Percentiles rank a stretch among this genome's conserved stretches.
Conservation (phyloP, 2,329 filamentous ascomycete species). For the Aquanectria penicillioides region DNA sequence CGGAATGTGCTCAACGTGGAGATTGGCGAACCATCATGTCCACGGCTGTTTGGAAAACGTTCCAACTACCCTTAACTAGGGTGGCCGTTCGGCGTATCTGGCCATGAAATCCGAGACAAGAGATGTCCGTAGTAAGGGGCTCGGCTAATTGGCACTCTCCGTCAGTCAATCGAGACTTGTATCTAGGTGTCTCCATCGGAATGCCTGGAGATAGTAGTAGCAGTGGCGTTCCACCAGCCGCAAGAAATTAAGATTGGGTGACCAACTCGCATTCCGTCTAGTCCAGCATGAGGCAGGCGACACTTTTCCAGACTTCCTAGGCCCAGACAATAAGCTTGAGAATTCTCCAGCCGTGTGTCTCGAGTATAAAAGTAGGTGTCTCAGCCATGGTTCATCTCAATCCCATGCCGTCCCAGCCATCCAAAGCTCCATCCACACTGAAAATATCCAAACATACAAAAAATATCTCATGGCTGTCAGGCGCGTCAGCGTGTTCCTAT, state of each 20-base stretch:
- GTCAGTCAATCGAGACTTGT: neutral
- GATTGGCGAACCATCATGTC: neutral
- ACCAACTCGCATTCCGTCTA: neutral
- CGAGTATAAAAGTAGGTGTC: too few species aligned
- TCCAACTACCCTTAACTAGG: neutral
- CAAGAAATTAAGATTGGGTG: neutral
- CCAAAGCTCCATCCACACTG: neutral
- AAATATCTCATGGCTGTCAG: neutral
- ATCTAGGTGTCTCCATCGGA: neutral
- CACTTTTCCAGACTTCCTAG: too few species aligned
- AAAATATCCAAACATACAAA: neutral
- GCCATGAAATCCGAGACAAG: neutral
- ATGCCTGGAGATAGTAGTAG: neutral
- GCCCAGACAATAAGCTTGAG: too few species aligned
- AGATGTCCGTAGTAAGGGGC: neutral
- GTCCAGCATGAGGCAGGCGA: too few species aligned
- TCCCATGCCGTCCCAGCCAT: too few species aligned
- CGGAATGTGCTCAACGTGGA: constrained; percentile 6
- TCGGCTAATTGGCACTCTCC: neutral
- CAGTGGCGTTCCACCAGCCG: neutral
- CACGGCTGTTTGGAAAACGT: neutral
- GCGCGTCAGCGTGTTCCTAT: too few species aligned
- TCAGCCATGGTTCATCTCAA: too few species aligned
- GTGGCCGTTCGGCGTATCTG: neutral
- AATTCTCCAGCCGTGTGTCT: too few species aligned